Percentiles rank a stretch among this genome's conserved stretches.
Evolutionary conservation across 148 eudicot genomes (phyloP).

Genomic region (Amaranthus cruentus): DNA sequence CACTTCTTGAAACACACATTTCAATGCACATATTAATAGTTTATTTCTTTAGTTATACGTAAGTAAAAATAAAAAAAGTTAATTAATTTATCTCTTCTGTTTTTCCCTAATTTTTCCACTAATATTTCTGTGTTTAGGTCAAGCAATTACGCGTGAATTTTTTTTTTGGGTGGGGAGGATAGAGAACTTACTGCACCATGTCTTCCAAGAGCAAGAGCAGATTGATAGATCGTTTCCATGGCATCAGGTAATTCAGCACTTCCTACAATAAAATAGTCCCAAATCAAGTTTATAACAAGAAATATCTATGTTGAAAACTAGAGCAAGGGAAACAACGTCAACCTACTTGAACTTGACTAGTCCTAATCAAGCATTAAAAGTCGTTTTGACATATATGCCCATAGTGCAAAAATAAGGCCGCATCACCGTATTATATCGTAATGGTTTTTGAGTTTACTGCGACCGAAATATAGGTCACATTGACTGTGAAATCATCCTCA

Average conservation of each 20-base stretch:
- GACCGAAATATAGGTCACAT: no score
- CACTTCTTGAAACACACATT: neutral
- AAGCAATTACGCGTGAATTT: no score
- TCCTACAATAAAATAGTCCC: conserved; percentile 41
- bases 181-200: conserved; percentile 74
- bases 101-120: neutral
- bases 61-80: no score
- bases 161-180: neutral
- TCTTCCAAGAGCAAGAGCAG: conserved; percentile 77
- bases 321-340: neutral
- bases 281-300: neutral
- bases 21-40: neutral
- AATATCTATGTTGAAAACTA: neutral
- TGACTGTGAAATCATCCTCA: no score
- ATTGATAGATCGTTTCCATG: conserved; percentile 86
- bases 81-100: no score
- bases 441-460: no score
- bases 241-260: conserved; percentile 90
- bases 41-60: no score
- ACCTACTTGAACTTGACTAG: neutral
- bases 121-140: neutral
- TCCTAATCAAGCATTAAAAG: neutral
- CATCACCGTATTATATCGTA: no score
- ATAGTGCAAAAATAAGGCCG: no score
- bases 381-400: no score